Evolutionary conservation across 2,329 filamentous ascomycete genomes (phyloP), one percentile per base, ranked within the genome.

Genomic region (Alternaria gansuensis): DNA sequence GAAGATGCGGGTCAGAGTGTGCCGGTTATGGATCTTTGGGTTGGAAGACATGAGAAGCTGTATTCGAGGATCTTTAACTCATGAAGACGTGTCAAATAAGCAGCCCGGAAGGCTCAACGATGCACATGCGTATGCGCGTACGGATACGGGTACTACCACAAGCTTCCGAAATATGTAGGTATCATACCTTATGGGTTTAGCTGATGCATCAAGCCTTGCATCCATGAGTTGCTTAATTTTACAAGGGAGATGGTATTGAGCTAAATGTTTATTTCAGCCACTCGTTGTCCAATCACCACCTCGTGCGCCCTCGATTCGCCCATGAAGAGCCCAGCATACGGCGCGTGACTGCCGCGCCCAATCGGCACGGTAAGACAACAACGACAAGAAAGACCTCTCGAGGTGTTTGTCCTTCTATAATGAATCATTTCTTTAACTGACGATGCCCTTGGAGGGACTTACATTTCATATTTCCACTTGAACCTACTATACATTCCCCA

Each of bases 61-160:
- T 95, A 95, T 76, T 93, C 90, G 58, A 86, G 91, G 68, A 94
- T 95, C 54, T 95, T 95, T 73, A 95, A 95, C 78, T 93, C 90
- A 68, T 94, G 71, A 69, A 9, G 29, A 14, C 17, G 13, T n/a
- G 11, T 46, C 28, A 8, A 33, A 11, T 4, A 11, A 29, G 41
- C n/a, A 2, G 5, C 9, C 4, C 8, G 41, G 8, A 44, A 29
- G 26, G 8, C 14, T 10, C 5, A 29, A 14, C 40, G 3, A 10
- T 39, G 31, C 7, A 33, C 11, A 33, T 11, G 11, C 6, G 8
- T 28, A n/a, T 36, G 33, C 33, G 33, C 37, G 24, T 26, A 44
- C 14, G 8, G 24, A 9, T 44, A 44, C 26, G 40, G 41, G 24
- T 44, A n/a, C 24, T 29, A 29, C 41, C 41, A 17, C 26, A 29